Conservation (phyloP, 768 basidiomycete species). For the Tremella fuciformis region DNA sequence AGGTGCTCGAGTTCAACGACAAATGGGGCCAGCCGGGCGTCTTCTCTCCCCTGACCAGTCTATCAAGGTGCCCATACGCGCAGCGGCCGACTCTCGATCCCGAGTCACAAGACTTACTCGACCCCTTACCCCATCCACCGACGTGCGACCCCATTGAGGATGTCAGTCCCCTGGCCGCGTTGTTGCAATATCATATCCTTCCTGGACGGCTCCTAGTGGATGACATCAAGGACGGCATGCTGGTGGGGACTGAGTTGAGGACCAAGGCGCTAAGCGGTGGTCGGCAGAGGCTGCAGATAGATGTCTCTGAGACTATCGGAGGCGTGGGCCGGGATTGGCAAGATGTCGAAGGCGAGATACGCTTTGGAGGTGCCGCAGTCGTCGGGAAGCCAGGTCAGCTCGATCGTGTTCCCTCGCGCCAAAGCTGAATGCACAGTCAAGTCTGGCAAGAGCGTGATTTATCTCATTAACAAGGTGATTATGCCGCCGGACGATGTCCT, state of each 20-base stretch:
- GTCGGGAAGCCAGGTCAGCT: slow-evolving; percentile 71
- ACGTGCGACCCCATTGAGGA: slow-evolving; percentile 54
- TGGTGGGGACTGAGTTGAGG: slow-evolving; percentile 72
- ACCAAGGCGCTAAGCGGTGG: slow-evolving; percentile 51
- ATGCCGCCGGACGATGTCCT: slow-evolving; percentile 77
- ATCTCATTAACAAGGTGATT: slow-evolving; percentile 80
- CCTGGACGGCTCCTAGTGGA: slow-evolving; percentile 71
- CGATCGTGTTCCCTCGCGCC: background rate
- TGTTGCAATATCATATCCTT: slow-evolving; percentile 86
- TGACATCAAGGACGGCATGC: slow-evolving; percentile 68
- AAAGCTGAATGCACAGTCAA: slow-evolving; percentile 8
- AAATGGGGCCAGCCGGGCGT: slow-evolving; percentile 23
- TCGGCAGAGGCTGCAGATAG: slow-evolving; percentile 53
- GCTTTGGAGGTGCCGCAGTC: slow-evolving; percentile 78
- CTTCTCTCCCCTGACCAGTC: slow-evolving; percentile 10
- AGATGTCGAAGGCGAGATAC: slow-evolving; percentile 57
- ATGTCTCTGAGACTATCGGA: slow-evolving; percentile 45
- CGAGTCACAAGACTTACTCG: background rate
- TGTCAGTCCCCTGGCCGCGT: slow-evolving; percentile 58
- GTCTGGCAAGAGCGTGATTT: slow-evolving; percentile 72
- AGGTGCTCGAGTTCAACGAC: slow-evolving; percentile 60
- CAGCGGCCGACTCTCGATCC: slow-evolving; percentile 54
- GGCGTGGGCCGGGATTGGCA: slow-evolving; percentile 20
- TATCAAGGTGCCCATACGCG: slow-evolving; percentile 7
- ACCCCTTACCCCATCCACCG: background rate